A percentile compares a stretch with the other conserved stretches of the same genome.
Evolutionary conservation across 176 grass and related monocot genomes (phyloP).

Genomic region (bread wheat (Triticum aestivum)): DNA sequence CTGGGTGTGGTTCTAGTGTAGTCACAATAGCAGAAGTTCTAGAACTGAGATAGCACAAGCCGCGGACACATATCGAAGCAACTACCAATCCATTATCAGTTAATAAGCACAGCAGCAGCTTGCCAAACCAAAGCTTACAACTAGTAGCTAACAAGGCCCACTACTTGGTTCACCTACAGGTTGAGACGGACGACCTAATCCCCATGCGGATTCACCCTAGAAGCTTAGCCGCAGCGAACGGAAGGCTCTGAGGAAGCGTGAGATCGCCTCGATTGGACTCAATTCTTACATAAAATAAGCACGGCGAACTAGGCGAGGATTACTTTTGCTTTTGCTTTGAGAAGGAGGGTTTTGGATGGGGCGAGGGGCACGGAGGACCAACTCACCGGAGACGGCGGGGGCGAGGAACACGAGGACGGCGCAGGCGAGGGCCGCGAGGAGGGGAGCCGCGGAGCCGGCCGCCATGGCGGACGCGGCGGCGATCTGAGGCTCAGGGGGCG

Average conservation of each 20-base stretch:
- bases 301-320: not conserved
- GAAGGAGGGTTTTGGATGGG: not conserved
- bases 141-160: constrained; percentile 19
- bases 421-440: constrained; percentile 13
- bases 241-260: not conserved
- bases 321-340: not conserved
- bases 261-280: not conserved
- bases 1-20: not conserved
- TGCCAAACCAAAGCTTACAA: not conserved
- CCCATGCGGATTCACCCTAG: not conserved
- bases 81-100: not conserved
- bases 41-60: not conserved
- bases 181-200: not conserved
- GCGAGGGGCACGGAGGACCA: not conserved
- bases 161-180: constrained; percentile 3
- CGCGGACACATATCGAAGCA: not conserved
- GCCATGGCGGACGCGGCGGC: constrained; percentile 38
- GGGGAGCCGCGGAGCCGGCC: not conserved
- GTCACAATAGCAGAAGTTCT: not conserved
- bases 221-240: not conserved
- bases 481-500: constrained; percentile 23
- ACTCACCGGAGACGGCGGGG: constrained; percentile 31
- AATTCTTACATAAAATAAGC: not conserved
- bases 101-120: not conserved
- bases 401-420: not conserved